These are phyloP conservation scores for Ricinus communis DNA, from an alignment of 345 rosid species.

Conservation along the genomic window DNA sequence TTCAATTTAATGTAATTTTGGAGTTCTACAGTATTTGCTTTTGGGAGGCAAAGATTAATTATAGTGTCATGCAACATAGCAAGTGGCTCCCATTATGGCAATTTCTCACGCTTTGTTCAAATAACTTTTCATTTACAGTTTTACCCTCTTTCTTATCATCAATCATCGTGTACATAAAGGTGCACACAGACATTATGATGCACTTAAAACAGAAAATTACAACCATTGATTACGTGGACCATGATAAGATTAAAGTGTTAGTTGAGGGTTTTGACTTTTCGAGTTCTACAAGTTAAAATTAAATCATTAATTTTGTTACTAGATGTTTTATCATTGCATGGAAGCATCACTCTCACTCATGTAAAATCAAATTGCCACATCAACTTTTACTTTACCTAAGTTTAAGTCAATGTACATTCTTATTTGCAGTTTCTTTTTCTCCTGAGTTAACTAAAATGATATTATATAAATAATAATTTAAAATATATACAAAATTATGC, in stretches of 20 bases:
- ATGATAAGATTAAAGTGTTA: constrained; percentile 23
- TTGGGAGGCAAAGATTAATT: constrained; percentile 40
- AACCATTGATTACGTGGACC: constrained; percentile 44
- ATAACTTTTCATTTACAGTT: constrained; percentile 17
- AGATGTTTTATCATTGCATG: constrained; percentile 4
- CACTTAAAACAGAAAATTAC: constrained; percentile 1
- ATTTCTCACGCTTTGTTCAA: constrained; percentile 37
- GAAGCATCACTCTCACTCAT: constrained; percentile 16
- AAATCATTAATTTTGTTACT: not conserved
- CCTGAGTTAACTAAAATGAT: no score
- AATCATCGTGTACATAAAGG: constrained; percentile 31
- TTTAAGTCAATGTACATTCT: not conserved
- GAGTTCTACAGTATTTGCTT: constrained; percentile 12
- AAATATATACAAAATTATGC: no score
- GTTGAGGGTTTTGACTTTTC: constrained; percentile 30
- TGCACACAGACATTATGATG: constrained; percentile 30
- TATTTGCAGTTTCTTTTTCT: not conserved
- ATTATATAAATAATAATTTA: no score
- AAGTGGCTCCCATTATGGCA: constrained; percentile 52
- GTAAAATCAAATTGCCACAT: constrained; percentile 1
- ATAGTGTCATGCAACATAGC: constrained; percentile 48
- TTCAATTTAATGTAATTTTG: no score
- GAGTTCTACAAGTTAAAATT: constrained; percentile 23
- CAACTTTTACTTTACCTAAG: not conserved
- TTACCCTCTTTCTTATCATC: constrained; percentile 13